These are phyloP conservation scores for Lagenaria siceraria DNA, from an alignment of 306 rosid genomes.

Conservation along the genomic window DNA sequence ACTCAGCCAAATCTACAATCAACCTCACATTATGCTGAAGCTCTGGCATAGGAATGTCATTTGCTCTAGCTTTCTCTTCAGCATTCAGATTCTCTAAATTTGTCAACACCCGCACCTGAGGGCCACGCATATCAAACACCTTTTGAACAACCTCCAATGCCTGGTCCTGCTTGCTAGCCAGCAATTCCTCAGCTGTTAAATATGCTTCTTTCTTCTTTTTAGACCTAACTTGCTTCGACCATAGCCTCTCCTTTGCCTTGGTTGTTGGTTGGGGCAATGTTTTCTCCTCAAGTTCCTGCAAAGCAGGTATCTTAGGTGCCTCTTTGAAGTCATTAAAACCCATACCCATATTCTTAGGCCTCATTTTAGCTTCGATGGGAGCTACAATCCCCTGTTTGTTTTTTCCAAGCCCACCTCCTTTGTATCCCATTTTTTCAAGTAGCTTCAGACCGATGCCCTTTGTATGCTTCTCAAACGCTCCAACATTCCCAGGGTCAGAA, in stretches of 20 bases:
- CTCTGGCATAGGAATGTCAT: constrained; percentile 43
- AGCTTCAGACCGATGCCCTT: constrained; percentile 79
- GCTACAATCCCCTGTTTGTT: constrained; percentile 73
- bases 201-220: constrained; percentile 35
- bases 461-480: constrained; percentile 67
- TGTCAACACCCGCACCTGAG: constrained; percentile 36
- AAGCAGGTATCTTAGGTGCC: constrained; percentile 16
- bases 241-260: constrained; percentile 38
- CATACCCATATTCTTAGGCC: constrained; percentile 73
- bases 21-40: constrained; percentile 37
- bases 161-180: constrained; percentile 69
- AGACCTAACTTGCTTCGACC: constrained; percentile 39
- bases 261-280: constrained; percentile 21
- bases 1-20: constrained; percentile 37
- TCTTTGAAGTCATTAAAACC: constrained; percentile 70
- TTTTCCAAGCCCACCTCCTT: constrained; percentile 93
- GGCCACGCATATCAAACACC: constrained; percentile 54
- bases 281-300: constrained; percentile 30
- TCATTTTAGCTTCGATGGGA: constrained; percentile 66
- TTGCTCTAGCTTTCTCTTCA: constrained; percentile 32
- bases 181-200: constrained; percentile 62
- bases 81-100: constrained; percentile 47
- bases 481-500: constrained; percentile 26
- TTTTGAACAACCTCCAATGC: constrained; percentile 52
- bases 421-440: constrained; percentile 85